These are phyloP conservation scores for Hypholoma fasciculare DNA, from an alignment of 768 basidiomycete species.

Conservation along the genomic window DNA sequence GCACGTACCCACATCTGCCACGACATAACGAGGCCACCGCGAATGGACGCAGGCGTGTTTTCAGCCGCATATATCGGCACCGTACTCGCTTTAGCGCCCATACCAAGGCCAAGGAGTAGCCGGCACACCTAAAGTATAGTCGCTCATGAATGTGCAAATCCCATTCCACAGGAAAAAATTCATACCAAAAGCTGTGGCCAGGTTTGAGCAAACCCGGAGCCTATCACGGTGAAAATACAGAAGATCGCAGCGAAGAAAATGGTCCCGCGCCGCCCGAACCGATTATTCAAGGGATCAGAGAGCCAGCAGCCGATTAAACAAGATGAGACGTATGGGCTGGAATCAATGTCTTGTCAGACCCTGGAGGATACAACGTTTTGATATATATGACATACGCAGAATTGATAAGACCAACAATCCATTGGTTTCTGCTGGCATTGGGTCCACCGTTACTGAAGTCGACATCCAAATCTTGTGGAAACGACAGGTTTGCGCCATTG, in stretches of 20 bases:
- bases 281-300: constrained; percentile 55
- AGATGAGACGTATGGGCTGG: constrained; percentile 38
- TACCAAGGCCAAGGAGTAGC: constrained; percentile 58
- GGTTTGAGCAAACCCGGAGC: constrained; percentile 44
- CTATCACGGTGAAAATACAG: constrained; percentile 44
- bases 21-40: constrained; percentile 86
- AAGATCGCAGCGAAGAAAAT: constrained; percentile 55
- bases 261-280: constrained; percentile 56
- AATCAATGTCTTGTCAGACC: not conserved
- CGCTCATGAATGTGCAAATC: not conserved
- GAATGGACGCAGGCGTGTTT: constrained; percentile 72
- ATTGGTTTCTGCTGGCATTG: constrained; percentile 46
- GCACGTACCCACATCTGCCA: constrained; percentile 76
- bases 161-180: not conserved
- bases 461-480: constrained; percentile 50
- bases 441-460: constrained; percentile 21
- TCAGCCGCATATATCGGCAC: constrained; percentile 67
- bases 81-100: constrained; percentile 57
- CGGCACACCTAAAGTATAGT: constrained; percentile 34
- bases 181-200: constrained; percentile 48
- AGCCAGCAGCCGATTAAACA: constrained; percentile 41
- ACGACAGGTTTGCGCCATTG: constrained; percentile 58
- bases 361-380: not conserved
- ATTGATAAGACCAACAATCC: constrained; percentile 74
- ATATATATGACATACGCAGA: constrained; percentile 37